Percentiles rank a stretch among this genome's conserved stretches.
phyloP scores from a whole-genome alignment of 23 red algal species.

The Gracilaria gracilis region DNA sequence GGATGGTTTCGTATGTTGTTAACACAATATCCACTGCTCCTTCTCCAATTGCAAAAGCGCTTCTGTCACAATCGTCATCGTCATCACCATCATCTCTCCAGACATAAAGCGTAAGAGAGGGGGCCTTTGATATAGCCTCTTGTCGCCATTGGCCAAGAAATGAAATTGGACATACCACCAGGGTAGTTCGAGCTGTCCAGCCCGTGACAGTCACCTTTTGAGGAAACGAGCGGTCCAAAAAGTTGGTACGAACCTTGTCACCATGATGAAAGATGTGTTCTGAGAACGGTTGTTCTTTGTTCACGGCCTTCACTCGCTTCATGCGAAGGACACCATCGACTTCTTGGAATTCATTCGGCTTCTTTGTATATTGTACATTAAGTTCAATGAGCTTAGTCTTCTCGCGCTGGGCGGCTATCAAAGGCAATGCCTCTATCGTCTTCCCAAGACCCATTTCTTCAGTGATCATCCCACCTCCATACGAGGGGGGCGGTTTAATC shows the following conservation, averaged over 20 bases:
- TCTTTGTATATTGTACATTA: slow-evolving; percentile 34
- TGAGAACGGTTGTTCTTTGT: slow-evolving; percentile 26
- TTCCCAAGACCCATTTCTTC: slow-evolving; percentile 73
- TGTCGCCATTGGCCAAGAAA: slow-evolving; percentile 60
- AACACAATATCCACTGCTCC: slow-evolving; percentile 52
- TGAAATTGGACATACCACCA: slow-evolving; percentile 44
- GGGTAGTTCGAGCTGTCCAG: slow-evolving; percentile 48
- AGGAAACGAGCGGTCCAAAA: slow-evolving; percentile 32
- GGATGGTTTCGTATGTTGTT: slow-evolving; percentile 47
- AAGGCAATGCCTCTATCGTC: slow-evolving; percentile 52
- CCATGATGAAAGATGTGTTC: slow-evolving; percentile 40
- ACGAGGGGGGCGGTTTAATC: slow-evolving; percentile 40
- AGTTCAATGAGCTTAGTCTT: not conserved
- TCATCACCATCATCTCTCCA: slow-evolving; percentile 30
- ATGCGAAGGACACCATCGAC: slow-evolving; percentile 21
- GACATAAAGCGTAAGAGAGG: slow-evolving; percentile 43
- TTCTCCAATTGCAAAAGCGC: slow-evolving; percentile 53
- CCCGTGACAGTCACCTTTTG: slow-evolving; percentile 30
- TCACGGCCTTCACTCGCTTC: slow-evolving; percentile 28
- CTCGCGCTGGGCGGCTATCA: slow-evolving; percentile 61
- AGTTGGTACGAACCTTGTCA: slow-evolving; percentile 27
- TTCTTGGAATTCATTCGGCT: slow-evolving; percentile 33
- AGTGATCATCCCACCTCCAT: slow-evolving; percentile 63
- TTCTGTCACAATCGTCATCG: not conserved
- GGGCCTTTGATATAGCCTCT: slow-evolving; percentile 47